A percentile compares a stretch with the other conserved stretches of the same genome.
Evolutionary conservation across 345 rosid genomes (phyloP).

Genomic region (Brassica incana): DNA sequence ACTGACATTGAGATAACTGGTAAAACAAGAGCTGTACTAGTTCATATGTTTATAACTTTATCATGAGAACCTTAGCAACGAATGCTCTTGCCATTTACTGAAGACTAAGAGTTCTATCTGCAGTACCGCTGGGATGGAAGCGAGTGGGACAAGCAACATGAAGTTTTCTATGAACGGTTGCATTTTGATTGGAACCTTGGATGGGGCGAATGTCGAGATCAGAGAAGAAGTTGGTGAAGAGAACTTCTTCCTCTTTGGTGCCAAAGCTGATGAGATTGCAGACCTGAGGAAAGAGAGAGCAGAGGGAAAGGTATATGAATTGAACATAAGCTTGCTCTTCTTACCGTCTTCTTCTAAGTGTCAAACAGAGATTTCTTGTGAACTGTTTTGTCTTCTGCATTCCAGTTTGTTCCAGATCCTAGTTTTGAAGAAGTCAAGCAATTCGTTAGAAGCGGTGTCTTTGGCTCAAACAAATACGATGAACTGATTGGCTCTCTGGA

Average conservation of each 20-base stretch:
- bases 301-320: conserved; percentile 58
- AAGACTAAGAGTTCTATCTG: neutral
- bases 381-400: conserved; percentile 5
- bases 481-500: conserved; percentile 74
- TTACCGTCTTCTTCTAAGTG: neutral
- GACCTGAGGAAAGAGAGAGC: conserved; percentile 73
- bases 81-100: neutral
- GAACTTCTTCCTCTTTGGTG: conserved; percentile 84
- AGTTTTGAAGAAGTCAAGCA: conserved; percentile 75
- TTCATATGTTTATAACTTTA: neutral
- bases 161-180: conserved; percentile 90
- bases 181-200: conserved; percentile 77
- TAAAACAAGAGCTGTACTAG: neutral
- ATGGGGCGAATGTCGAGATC: conserved; percentile 87
- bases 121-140: conserved; percentile 94
- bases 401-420: conserved; percentile 70
- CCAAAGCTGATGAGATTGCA: conserved; percentile 67
- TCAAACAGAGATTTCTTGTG: neutral
- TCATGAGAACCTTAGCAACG: neutral
- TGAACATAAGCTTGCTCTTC: neutral
- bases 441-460: conserved; percentile 61
- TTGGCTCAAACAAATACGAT: conserved; percentile 59
- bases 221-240: conserved; percentile 80
- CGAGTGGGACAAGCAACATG: conserved; percentile 96
- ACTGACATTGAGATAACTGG: neutral